phyloP scores from a whole-genome alignment of 768 basidiomycete species.

The Pisolithus microcarpus region DNA sequence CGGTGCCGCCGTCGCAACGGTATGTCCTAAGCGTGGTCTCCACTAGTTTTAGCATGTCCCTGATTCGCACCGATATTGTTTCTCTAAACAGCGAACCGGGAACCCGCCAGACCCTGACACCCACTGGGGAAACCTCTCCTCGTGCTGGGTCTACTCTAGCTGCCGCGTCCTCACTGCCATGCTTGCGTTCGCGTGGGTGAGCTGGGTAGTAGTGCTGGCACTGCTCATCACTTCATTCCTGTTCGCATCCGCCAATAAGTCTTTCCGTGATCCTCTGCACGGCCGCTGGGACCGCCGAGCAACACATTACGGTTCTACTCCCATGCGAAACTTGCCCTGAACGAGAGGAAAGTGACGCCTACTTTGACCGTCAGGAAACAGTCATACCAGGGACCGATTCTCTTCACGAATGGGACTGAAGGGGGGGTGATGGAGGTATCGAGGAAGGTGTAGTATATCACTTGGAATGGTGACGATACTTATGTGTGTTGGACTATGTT shows the following conservation, averaged over 20 bases:
- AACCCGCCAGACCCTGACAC: constrained; percentile 22
- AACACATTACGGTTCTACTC: constrained; percentile 20
- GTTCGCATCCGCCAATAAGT: constrained; percentile 54
- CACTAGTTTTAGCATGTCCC: background rate
- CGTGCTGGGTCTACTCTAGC: constrained; percentile 49
- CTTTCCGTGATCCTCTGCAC: constrained; percentile 51
- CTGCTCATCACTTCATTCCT: constrained; percentile 48
- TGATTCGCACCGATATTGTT: background rate
- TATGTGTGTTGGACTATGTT: too few species aligned
- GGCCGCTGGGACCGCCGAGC: constrained; percentile 41
- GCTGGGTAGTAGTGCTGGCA: constrained; percentile 55
- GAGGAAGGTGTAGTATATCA: too few species aligned
- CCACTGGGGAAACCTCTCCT: constrained; percentile 61
- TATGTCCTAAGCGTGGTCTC: constrained; percentile 24
- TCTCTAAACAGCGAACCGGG: constrained; percentile 12
- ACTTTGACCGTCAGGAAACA: too few species aligned
- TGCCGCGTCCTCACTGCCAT: constrained; percentile 67
- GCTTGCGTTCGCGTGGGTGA: constrained; percentile 71
- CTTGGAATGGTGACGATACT: too few species aligned
- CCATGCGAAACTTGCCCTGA: constrained; percentile 27
- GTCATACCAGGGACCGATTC: too few species aligned
- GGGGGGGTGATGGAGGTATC: too few species aligned
- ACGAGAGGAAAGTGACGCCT: background rate
- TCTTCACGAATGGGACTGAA: too few species aligned
- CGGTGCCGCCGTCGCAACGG: constrained; percentile 59